A percentile compares a stretch with the other conserved stretches of the same genome.
Conservation (phyloP, 371 early-diverging fungal genomes). For the Coemansia sp. region DNA sequence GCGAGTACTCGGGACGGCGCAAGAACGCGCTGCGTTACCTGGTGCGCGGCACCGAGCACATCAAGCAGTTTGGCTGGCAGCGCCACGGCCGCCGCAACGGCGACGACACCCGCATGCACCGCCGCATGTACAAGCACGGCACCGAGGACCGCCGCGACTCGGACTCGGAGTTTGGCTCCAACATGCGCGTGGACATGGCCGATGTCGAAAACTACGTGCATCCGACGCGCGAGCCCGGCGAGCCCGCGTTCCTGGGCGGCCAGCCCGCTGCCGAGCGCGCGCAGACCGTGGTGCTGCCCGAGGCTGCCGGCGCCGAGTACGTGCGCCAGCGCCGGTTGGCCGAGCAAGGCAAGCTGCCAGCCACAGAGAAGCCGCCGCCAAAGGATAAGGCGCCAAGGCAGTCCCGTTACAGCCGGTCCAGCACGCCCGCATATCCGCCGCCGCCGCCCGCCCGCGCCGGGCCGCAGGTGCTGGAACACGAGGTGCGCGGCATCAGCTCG, state of each 20-base stretch:
- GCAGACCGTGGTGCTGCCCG: conserved; percentile 27
- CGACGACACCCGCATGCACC: conserved; percentile 10
- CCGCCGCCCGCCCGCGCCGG: conserved; percentile 18
- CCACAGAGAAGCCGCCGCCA: neutral
- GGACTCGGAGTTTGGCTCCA: conserved; percentile 37
- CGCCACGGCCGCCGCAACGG: neutral
- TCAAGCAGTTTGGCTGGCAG: conserved; percentile 34
- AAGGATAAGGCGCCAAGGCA: neutral
- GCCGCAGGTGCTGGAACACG: conserved; percentile 42
- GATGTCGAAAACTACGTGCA: conserved; percentile 51
- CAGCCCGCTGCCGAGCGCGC: neutral
- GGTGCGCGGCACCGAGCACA: conserved; percentile 48
- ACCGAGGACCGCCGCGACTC: conserved; percentile 31
- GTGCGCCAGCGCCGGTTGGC: conserved; percentile 32
- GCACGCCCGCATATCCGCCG: conserved; percentile 19
- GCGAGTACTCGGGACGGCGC: conserved; percentile 30
- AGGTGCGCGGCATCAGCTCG: conserved; percentile 20
- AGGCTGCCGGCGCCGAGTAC: conserved; percentile 34
- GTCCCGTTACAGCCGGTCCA: neutral
- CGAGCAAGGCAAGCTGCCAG: neutral
- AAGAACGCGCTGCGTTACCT: conserved; percentile 38
- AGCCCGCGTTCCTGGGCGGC: conserved; percentile 20
- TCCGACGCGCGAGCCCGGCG: conserved; percentile 14
- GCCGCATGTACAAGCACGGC: conserved; percentile 33
- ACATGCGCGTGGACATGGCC: conserved; percentile 39